Percentiles rank a stretch among this genome's conserved stretches.
phyloP scores from a whole-genome alignment of 345 rosid species.

The Eutrema yunnanense region DNA sequence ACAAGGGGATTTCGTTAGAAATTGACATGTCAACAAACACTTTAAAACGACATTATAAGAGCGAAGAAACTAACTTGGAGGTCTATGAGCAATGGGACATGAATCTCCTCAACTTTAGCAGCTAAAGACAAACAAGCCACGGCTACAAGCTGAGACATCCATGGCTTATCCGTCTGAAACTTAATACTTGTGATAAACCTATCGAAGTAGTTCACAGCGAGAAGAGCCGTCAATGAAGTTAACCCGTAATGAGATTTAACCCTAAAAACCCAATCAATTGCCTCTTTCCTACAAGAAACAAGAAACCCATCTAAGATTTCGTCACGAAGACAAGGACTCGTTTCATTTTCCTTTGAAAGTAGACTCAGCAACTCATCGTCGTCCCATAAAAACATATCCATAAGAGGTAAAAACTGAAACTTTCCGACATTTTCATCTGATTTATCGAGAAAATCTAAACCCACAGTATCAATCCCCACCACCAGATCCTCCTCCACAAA shows the following conservation, averaged over 20 bases:
- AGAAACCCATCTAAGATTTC: conserved; percentile 36
- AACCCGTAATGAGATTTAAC: conserved; percentile 62
- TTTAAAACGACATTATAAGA: not conserved
- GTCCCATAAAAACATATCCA: conserved; percentile 51
- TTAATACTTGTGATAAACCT: conserved; percentile 54
- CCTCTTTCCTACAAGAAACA: conserved; percentile 46
- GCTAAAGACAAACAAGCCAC: conserved; percentile 89
- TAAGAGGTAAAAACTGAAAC: conserved; percentile 38
- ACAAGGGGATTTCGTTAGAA: not conserved
- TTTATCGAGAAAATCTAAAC: conserved; percentile 21
- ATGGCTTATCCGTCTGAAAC: conserved; percentile 68
- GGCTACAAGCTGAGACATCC: conserved; percentile 89
- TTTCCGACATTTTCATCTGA: conserved; percentile 27
- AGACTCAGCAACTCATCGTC: conserved; percentile 49
- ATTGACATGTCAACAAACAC: conserved; percentile 23
- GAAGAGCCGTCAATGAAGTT: conserved; percentile 54
- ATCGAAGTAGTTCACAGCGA: conserved; percentile 89
- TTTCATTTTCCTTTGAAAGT: conserved; percentile 55
- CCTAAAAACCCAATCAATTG: conserved; percentile 66
- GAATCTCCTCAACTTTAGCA: conserved; percentile 89
- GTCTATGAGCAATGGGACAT: conserved; percentile 69
- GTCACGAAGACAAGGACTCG: conserved; percentile 28
- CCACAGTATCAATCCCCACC: not conserved
- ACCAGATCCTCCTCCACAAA: conserved; percentile 33
- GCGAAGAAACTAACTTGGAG: conserved; percentile 55